Evolutionary conservation across 495 filamentous ascomycete genomes (phyloP), one percentile per base, ranked within the genome.

Genomic region (Schizothecium vesticola): DNA sequence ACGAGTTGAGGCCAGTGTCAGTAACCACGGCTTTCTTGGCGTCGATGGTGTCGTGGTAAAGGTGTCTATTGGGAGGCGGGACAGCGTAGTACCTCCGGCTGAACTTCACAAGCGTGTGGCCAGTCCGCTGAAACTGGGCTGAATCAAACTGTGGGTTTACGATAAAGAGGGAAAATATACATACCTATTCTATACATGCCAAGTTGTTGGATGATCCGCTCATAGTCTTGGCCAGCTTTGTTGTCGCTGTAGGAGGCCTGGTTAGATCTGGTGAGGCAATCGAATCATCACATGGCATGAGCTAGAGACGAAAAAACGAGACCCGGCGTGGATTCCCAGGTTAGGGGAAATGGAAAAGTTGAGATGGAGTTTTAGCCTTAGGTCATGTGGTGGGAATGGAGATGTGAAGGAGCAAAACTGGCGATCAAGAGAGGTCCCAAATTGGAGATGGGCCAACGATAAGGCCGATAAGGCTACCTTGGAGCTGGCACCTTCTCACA

Each of bases 11-110:
- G 28, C 56, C 12, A 59, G 7, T 13, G 31, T 51, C 0, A 24
- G 16, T 1, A 23, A 11, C 9, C 23, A 59, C 0, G 19, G 10
- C 11, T 66, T 66, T 60, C 19, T 66, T 3, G 64, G 57, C 8
- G 56, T 66, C n/a, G 64, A 66, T 11, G 64, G 64, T 19, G 28
- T 66, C 8, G 64, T 66, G 25, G 57, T 66, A 2, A 21, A 22
- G 10, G 64, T 66, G 0, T 12, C 24, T 7, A 66, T 60, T 25
- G 57, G n/a, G 57, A n/a, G 16, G 43, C 19, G 16, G 19, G 16
- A n/a, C 43, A 51, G 51, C 12, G 26, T 5, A 21, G 8, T 16
- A 9, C 28, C 25, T 3, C 60, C n/a, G 3, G 11, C 19, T 11
- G 60, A 22, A 23, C 16, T 31, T 29, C 16, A 31, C 13, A 31